Evolutionary conservation across 148 eudicot species (phyloP), one percentile per base, ranked within the genome.

Genomic region (Silene latifolia): DNA sequence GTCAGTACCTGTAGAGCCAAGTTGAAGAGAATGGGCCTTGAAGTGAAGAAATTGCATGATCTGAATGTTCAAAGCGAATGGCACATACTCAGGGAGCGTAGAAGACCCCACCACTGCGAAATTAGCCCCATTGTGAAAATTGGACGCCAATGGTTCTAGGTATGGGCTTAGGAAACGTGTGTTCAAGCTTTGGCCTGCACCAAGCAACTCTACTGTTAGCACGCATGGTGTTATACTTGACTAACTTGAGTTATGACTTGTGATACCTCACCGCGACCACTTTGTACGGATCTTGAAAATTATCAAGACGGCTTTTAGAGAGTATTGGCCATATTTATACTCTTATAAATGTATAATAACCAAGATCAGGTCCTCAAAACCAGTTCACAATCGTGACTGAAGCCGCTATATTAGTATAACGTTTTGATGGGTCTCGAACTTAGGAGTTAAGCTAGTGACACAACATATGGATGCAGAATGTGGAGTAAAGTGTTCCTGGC

Each of bases 81-180:
- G 97, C 32, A 72, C 70, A 71, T 74, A 82, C 68, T 81, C 84
- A 1, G 98, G 98, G 57, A 89, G 89, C 2, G 97, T 87, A n/a
- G 87, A 63, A 62, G 98, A 90, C 4, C 98, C 98, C 53, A 81
- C 89, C 3, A 94, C 80, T 5, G 96, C 98, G 74, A 94, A 94
- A 81, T 89, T 94, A 6, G 85, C 98, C 51, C 98, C 98, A 73
- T 87, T 91, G 32, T 73, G 76, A 74, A 94, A 94, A 24, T 71
- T 84, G 47, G 91, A 72, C 14, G 87, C 97, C 80, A 91, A 18
- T 19, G 97, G 86, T 63, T 94, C 97, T 71, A 94, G 13, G 91
- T 94, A 94, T 54, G 98, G 88, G 76, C 80, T 87, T 68, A 91
- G 56, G 10, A 90, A 79, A 48, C 85, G 82, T 9, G 89, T 82